These are phyloP conservation scores for Lachnellula hyalina DNA, from an alignment of 2,329 filamentous ascomycete genomes.

Conservation along the genomic window DNA sequence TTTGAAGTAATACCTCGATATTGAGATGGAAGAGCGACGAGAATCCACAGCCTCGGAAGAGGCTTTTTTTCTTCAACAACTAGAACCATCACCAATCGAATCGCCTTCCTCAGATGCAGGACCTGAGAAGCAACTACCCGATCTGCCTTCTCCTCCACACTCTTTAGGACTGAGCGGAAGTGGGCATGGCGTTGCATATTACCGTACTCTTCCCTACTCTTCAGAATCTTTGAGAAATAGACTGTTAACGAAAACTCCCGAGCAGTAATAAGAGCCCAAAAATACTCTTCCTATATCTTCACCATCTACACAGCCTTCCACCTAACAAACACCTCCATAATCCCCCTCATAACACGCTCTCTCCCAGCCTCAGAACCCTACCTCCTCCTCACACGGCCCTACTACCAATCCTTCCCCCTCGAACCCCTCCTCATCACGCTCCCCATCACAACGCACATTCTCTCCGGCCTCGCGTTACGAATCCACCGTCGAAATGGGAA, in stretches of 20 bases:
- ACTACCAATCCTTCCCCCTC: slow-evolving; percentile 79
- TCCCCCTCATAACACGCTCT: slow-evolving; percentile 69
- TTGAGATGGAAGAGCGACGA: slow-evolving; percentile 31
- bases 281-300: slow-evolving; percentile 84
- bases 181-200: slow-evolving; percentile 68
- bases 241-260: background rate
- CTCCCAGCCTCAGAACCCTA: slow-evolving; percentile 74
- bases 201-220: slow-evolving; percentile 45
- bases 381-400: slow-evolving; percentile 82
- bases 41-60: slow-evolving; percentile 43
- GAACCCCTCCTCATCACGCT: slow-evolving; percentile 76
- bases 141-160: slow-evolving; percentile 37
- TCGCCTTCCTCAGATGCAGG: slow-evolving; percentile 41
- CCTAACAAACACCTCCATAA: slow-evolving; percentile 73
- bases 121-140: slow-evolving; percentile 37
- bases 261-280: slow-evolving; percentile 70
- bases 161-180: slow-evolving; percentile 52
- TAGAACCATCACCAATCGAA: slow-evolving; percentile 79
- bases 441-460: slow-evolving; percentile 70
- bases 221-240: background rate
- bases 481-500: slow-evolving; percentile 69
- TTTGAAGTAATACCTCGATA: background rate
- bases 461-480: slow-evolving; percentile 71
- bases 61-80: slow-evolving; percentile 64
- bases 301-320: slow-evolving; percentile 72